These are phyloP conservation scores for Phellopilus nigrolimitatus DNA, from an alignment of 1,284 basidiomycete genomes.

Conservation along the genomic window DNA sequence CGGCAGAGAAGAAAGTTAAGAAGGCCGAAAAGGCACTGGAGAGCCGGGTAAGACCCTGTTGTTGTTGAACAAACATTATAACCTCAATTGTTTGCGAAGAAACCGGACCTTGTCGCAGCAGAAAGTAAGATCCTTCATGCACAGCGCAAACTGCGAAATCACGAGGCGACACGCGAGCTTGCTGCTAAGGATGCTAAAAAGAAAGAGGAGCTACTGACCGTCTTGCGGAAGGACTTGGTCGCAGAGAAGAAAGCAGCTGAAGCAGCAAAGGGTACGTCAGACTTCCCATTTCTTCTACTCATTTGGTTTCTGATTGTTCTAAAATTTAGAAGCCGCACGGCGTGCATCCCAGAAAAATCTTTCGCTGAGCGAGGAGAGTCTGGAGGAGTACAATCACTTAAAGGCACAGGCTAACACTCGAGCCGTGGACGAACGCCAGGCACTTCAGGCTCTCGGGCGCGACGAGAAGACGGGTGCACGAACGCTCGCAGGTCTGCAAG, in stretches of 20 bases:
- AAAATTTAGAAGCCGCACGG: conserved; percentile 63
- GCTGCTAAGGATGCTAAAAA: conserved; percentile 66
- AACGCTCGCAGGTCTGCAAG: conserved; percentile 59
- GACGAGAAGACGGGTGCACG: conserved; percentile 77
- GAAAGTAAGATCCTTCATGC: conserved; percentile 89
- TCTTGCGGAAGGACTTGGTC: conserved; percentile 60
- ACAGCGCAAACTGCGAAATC: conserved; percentile 71
- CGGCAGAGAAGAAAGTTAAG: conserved; percentile 75
- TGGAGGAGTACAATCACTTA: conserved; percentile 87
- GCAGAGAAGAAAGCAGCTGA: conserved; percentile 69
- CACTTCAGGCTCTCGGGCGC: conserved; percentile 75
- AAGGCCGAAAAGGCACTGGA: conserved; percentile 82
- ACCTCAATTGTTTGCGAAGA: conserved; percentile 38
- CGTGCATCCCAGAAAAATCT: conserved; percentile 71
- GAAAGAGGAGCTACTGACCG: conserved; percentile 56
- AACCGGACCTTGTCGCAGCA: conserved; percentile 74
- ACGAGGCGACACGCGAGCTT: conserved; percentile 57
- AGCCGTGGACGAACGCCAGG: conserved; percentile 85
- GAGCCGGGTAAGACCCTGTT: conserved; percentile 51
- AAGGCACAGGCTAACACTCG: conserved; percentile 74
- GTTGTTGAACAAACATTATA: neutral
- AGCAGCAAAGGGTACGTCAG: conserved; percentile 65
- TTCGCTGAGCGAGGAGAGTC: conserved; percentile 76
- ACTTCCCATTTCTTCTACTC: neutral
- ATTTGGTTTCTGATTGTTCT: conserved; percentile 12